Evolutionary conservation across 257 asterid genomes (phyloP), one percentile per base, ranked within the genome.

Genomic region (Ilex aquifolium): DNA sequence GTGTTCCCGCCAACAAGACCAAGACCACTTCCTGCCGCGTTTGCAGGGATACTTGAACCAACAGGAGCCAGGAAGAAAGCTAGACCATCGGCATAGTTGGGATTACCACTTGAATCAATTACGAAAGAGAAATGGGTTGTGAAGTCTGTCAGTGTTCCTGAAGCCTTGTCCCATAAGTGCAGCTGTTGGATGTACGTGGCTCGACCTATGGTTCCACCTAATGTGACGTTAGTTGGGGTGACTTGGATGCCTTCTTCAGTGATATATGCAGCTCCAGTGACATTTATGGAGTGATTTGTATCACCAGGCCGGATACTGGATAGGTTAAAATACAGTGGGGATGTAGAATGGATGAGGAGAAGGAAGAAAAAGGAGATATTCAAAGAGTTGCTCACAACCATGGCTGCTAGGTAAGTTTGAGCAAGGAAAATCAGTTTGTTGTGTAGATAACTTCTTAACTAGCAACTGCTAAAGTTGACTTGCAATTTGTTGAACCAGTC

Each of bases 11-110:
- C 16, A n/a, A 14, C 56, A n/a, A 50, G 56, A n/a, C 56, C 56
- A 14, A 50, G 21, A 14, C 56, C 16, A 50, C 56, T 14, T 9
- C 56, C 56, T 4, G 14, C 21, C 6, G 21, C 13, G 13, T 50
- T 14, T 9, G 16, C 7, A 21, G 57, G 31, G 27, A 15, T 53
- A 21, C 4, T 17, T 5, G 57, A 53, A 21, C 10, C 11, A 7
- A 15, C 30, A 6, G 57, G 57, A n/a, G 30, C 57, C 11, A 53
- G 29, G 57, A 53, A 53, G 57, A 53, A 53, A 53, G 57, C 30
- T 8, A 53, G 31, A 17, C 57, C 57, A 14, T 53, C 57, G 57
- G 30, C 29, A 27, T 14, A 53, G 6, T 10, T 7, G 7, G 30
- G 4, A 53, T 10, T 53, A 21, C 31, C 31, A 3, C 8, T 5